Conservation (phyloP, 2,329 filamentous ascomycete species). For the Mycocentrospora acerina region DNA sequence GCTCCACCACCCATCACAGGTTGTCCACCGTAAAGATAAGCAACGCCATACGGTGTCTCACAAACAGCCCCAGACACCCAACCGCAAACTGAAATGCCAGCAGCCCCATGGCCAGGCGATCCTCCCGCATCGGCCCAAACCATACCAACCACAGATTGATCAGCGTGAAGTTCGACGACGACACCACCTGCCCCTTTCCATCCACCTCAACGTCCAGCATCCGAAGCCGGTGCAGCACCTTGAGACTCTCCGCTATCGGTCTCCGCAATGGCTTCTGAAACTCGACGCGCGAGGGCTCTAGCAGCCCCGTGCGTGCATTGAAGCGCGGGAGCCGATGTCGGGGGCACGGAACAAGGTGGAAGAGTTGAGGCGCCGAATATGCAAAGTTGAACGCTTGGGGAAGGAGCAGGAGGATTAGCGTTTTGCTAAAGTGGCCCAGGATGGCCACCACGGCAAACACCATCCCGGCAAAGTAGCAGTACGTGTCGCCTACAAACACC, state of each 20-base stretch:
- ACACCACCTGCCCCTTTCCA: constrained; percentile 67
- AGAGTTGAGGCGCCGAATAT: constrained; percentile 90
- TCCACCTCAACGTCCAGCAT: constrained; percentile 70
- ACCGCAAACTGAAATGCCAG: constrained; percentile 73
- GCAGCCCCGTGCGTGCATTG: constrained; percentile 78
- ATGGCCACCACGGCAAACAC: constrained; percentile 97
- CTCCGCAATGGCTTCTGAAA: constrained; percentile 70
- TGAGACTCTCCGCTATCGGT: constrained; percentile 64
- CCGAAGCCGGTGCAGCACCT: constrained; percentile 66
- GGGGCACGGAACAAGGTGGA: constrained; percentile 86
- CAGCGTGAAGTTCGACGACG: constrained; percentile 88
- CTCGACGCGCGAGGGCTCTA: constrained; percentile 82
- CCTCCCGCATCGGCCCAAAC: constrained; percentile 88
- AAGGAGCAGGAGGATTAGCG: constrained; percentile 82
- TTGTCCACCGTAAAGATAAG: constrained; percentile 93
- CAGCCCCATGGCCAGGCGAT: constrained; percentile 77
- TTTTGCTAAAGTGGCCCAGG: constrained; percentile 97
- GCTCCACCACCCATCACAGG: constrained; percentile 23
- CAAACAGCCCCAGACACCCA: constrained; percentile 80
- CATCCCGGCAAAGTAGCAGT: constrained; percentile 99
- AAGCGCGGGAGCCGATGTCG: constrained; percentile 88
- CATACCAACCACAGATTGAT: constrained; percentile 96
- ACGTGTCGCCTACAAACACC: constrained; percentile 97
- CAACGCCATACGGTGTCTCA: constrained; percentile 81
- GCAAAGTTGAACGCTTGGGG: constrained; percentile 97